Evolutionary conservation across 495 filamentous ascomycete genomes (phyloP).

Genomic region (Hyphodiscus hymeniophilus): DNA sequence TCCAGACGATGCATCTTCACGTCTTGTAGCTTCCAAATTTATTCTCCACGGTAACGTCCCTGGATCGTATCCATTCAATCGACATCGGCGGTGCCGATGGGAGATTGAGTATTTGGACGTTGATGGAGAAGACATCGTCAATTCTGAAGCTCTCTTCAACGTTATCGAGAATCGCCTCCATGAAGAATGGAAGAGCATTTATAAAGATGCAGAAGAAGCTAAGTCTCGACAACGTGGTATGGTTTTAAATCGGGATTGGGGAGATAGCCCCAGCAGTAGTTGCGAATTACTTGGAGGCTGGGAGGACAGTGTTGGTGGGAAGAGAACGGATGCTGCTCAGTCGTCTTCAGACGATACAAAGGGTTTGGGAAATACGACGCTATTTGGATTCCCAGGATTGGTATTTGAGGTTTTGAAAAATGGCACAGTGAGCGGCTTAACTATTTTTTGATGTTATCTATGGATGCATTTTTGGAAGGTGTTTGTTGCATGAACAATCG

Average conservation of each 20-base stretch:
- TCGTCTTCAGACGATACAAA: slow-evolving; percentile 39
- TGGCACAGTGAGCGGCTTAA: slow-evolving; percentile 78
- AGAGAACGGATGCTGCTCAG: slow-evolving; percentile 22
- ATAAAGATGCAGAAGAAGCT: slow-evolving; percentile 51
- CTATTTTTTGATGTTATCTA: slow-evolving; percentile 54
- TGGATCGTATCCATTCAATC: slow-evolving; percentile 92
- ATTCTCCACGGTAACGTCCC: slow-evolving; percentile 90
- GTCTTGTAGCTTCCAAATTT: slow-evolving; percentile 78
- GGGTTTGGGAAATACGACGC: slow-evolving; percentile 70
- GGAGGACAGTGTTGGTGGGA: slow-evolving; percentile 58
- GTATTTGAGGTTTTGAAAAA: slow-evolving; percentile 96
- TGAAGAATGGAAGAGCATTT: slow-evolving; percentile 63
- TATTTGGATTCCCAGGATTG: slow-evolving; percentile 90
- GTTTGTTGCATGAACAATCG: too few species aligned
- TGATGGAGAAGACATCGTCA: slow-evolving; percentile 29
- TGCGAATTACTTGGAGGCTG: slow-evolving; percentile 83
- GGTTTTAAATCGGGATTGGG: slow-evolving; percentile 84
- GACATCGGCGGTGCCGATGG: slow-evolving; percentile 87
- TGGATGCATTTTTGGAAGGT: slow-evolving; percentile 1
- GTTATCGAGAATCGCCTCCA: slow-evolving; percentile 58
- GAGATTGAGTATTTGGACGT: slow-evolving; percentile 51
- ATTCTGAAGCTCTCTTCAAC: slow-evolving; percentile 72
- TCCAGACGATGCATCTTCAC: slow-evolving; percentile 34
- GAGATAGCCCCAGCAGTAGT: slow-evolving; percentile 84
- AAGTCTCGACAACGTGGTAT: slow-evolving; percentile 64